phyloP scores from a whole-genome alignment of 1,284 basidiomycete genomes.

The Cutaneotrichosporon sp. region DNA sequence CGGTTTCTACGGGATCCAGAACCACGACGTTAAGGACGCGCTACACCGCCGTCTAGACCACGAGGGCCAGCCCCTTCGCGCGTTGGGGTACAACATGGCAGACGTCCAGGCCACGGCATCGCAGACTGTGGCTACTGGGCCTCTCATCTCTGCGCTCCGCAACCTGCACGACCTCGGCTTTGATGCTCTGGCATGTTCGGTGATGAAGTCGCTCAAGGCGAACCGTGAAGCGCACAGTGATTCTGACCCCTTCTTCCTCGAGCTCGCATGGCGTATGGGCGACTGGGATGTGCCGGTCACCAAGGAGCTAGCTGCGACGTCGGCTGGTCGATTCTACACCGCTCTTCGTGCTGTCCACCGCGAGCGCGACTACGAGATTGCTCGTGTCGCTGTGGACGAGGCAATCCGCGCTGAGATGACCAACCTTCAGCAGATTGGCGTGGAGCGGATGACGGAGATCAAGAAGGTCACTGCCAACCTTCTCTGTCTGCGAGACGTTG shows the following conservation, averaged over 20 bases:
- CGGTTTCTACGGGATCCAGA: slow-evolving; percentile 88
- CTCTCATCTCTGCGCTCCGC: slow-evolving; percentile 56
- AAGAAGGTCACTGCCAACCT: slow-evolving; percentile 62
- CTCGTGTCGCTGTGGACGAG: slow-evolving; percentile 54
- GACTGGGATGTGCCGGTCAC: slow-evolving; percentile 83
- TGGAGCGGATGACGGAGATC: slow-evolving; percentile 72
- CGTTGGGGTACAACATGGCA: slow-evolving; percentile 85
- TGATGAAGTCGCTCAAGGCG: slow-evolving; percentile 28
- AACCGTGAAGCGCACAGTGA: slow-evolving; percentile 8
- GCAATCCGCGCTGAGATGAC: slow-evolving; percentile 61
- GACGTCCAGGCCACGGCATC: slow-evolving; percentile 58
- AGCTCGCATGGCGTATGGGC: slow-evolving; percentile 81
- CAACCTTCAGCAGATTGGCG: slow-evolving; percentile 61
- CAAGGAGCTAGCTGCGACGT: slow-evolving; percentile 24
- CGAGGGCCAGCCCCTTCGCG: slow-evolving; percentile 84
- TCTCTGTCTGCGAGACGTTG: slow-evolving; percentile 71
- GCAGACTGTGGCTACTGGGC: not conserved
- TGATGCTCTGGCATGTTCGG: slow-evolving; percentile 61
- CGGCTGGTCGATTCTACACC: slow-evolving; percentile 62
- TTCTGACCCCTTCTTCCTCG: slow-evolving; percentile 61
- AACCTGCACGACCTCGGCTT: slow-evolving; percentile 85
- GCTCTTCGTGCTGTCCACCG: slow-evolving; percentile 72
- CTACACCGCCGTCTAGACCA: slow-evolving; percentile 82
- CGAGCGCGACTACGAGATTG: slow-evolving; percentile 57
- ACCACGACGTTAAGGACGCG: slow-evolving; percentile 68